A percentile compares a stretch with the other conserved stretches of the same genome.
These are phyloP conservation scores for Schwanniomyces yamadae DNA, from an alignment of 805 yeast species.

Conservation along the genomic window DNA sequence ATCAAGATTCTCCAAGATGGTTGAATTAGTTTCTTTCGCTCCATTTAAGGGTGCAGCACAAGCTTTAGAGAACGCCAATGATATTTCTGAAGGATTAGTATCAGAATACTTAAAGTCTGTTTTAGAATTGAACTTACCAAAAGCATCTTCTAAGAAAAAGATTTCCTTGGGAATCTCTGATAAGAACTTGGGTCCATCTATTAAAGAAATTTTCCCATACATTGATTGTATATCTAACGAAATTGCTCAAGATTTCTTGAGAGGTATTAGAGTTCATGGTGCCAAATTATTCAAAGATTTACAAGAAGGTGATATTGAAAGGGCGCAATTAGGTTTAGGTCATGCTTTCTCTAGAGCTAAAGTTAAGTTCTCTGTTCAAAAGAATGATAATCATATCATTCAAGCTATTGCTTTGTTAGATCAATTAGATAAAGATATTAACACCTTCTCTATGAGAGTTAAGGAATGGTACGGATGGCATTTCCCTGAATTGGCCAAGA, in stretches of 20 bases:
- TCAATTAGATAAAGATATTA: conserved; percentile 96
- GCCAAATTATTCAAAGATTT: conserved; percentile 85
- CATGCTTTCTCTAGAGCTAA: conserved; percentile 99
- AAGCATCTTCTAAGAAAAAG: conserved; percentile 64
- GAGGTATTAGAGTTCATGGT: conserved; percentile 93
- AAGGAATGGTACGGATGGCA: conserved; percentile 99
- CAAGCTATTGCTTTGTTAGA: conserved; percentile 98
- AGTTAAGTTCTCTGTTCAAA: conserved; percentile 97
- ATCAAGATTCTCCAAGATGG: conserved; percentile 83
- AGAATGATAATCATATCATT: conserved; percentile 98
- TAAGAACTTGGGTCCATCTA: conserved; percentile 92
- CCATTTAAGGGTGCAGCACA: conserved; percentile 99
- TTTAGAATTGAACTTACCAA: conserved; percentile 88
- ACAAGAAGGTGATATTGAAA: conserved; percentile 92
- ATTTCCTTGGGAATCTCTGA: conserved; percentile 86
- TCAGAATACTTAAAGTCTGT: conserved; percentile 88
- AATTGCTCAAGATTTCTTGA: conserved; percentile 87
- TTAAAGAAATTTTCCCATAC: conserved; percentile 85
- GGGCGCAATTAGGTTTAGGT: conserved; percentile 98
- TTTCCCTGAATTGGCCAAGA: conserved; percentile 93
- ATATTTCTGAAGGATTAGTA: conserved; percentile 94
- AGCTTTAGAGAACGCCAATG: conserved; percentile 97
- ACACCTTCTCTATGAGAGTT: conserved; percentile 95
- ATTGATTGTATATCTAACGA: conserved; percentile 90
- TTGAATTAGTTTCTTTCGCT: conserved; percentile 91